Evolutionary conservation across 192 early-diverging fungal genomes (phyloP).

Genomic region (Mortierella claussenii): DNA sequence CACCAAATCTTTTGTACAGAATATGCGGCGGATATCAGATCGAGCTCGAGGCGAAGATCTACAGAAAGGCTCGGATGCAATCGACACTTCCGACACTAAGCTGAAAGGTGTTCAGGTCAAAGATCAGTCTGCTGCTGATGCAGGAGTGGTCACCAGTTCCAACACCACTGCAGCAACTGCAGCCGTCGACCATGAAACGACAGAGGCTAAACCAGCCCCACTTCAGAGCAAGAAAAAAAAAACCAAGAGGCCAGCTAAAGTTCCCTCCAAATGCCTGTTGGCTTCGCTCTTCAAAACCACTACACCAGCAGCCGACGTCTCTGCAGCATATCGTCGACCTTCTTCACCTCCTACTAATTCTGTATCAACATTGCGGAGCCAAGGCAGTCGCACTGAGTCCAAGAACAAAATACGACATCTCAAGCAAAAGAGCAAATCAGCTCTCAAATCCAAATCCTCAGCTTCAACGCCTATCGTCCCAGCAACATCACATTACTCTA

Average conservation of each 20-base stretch:
- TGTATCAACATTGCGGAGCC: no score
- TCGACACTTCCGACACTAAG: no score
- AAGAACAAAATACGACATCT: no score
- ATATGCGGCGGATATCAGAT: neutral
- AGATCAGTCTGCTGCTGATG: no score
- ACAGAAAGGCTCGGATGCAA: no score
- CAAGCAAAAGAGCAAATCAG: no score
- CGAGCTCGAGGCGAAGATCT: no score
- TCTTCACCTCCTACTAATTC: no score
- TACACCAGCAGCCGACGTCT: neutral
- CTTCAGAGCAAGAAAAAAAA: neutral
- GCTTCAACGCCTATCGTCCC: neutral
- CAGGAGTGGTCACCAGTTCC: neutral
- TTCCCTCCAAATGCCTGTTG: slow-evolving; percentile 8
- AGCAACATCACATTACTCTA: neutral
- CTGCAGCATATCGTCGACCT: neutral
- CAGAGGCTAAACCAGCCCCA: neutral
- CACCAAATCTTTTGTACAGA: neutral
- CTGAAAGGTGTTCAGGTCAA: no score
- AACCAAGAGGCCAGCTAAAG: slow-evolving; percentile 10
- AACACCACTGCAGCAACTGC: neutral
- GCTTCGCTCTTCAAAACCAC: slow-evolving; percentile 29
- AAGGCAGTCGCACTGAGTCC: no score
- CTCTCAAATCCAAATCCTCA: neutral
- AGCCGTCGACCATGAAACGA: neutral